These are phyloP conservation scores for Dactylella cylindrospora DNA, from an alignment of 2,329 filamentous ascomycete species.

Conservation along the genomic window DNA sequence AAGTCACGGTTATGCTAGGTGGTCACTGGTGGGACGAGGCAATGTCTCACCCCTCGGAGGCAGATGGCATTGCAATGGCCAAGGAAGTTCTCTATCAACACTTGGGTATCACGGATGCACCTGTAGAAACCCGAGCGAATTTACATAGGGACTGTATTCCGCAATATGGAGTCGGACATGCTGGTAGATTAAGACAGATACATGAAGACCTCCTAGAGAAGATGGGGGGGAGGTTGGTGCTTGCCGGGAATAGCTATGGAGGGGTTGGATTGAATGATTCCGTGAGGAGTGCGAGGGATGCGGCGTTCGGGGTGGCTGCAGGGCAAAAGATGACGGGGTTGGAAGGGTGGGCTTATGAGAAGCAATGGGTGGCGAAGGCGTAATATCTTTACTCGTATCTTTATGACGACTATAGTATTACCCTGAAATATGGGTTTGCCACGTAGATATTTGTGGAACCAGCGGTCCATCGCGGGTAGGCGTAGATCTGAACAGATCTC, in stretches of 20 bases:
- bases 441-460: too few species aligned
- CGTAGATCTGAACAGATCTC: too few species aligned
- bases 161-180: slow-evolving; percentile 82
- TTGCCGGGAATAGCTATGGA: slow-evolving; percentile 59
- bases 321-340: slow-evolving; percentile 52
- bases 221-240: slow-evolving; percentile 49
- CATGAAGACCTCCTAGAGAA: slow-evolving; percentile 49
- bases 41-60: slow-evolving; percentile 61
- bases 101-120: slow-evolving; percentile 67
- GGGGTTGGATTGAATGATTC: slow-evolving; percentile 60
- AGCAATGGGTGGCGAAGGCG: slow-evolving; percentile 44
- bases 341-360: slow-evolving; percentile 50
- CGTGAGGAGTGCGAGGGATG: slow-evolving; percentile 60
- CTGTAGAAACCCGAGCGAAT: slow-evolving; percentile 63
- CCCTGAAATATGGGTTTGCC: too few species aligned
- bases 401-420: too few species aligned
- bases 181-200: slow-evolving; percentile 60
- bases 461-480: too few species aligned
- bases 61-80: slow-evolving; percentile 70
- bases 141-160: slow-evolving; percentile 76
- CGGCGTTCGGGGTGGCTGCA: slow-evolving; percentile 55
- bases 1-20: slow-evolving; percentile 90
- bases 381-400: too few species aligned
- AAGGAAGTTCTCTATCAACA: slow-evolving; percentile 70
- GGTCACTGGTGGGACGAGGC: slow-evolving; percentile 84